Percentiles rank a stretch among this genome's conserved stretches.
Conservation (phyloP, 1,284 basidiomycete species). For the Hypsizygus ulmarius region DNA sequence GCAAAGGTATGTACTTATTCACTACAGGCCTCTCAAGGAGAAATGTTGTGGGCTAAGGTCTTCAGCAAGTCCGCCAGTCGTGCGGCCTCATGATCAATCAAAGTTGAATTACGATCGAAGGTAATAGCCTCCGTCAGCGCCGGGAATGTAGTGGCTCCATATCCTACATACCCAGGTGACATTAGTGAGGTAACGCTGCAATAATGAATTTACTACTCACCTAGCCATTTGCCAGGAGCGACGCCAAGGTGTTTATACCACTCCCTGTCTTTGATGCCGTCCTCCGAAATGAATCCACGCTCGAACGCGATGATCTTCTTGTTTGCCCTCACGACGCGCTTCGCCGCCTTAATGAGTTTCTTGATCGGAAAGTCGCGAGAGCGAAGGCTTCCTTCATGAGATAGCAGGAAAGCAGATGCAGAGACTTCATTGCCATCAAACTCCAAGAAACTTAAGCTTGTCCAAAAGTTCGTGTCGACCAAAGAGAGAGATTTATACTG, state of each 20-base stretch:
- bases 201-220: slow-evolving; percentile 39
- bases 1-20: not conserved
- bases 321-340: slow-evolving; percentile 67
- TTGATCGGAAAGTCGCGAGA: slow-evolving; percentile 29
- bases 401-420: not conserved
- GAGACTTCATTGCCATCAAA: slow-evolving; percentile 20
- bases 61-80: slow-evolving; percentile 59
- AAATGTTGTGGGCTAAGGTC: slow-evolving; percentile 45
- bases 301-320: slow-evolving; percentile 76
- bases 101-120: slow-evolving; percentile 60
- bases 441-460: slow-evolving; percentile 26
- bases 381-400: slow-evolving; percentile 3
- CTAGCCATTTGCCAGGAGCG: slow-evolving; percentile 88
- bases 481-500: slow-evolving; percentile 9
- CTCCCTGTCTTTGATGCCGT: slow-evolving; percentile 73
- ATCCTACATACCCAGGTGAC: slow-evolving; percentile 48
- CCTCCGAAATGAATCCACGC: slow-evolving; percentile 78
- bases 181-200: slow-evolving; percentile 4
- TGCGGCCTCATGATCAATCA: slow-evolving; percentile 64
- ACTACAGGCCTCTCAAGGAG: slow-evolving; percentile 21
- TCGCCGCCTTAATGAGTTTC: slow-evolving; percentile 58
- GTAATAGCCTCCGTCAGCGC: slow-evolving; percentile 79
- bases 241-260: slow-evolving; percentile 87
- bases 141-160: slow-evolving; percentile 86
- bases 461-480: slow-evolving; percentile 27